Evolutionary conservation across 108 stramenopile species (phyloP).

Genomic region (Skeletonema potamos): DNA sequence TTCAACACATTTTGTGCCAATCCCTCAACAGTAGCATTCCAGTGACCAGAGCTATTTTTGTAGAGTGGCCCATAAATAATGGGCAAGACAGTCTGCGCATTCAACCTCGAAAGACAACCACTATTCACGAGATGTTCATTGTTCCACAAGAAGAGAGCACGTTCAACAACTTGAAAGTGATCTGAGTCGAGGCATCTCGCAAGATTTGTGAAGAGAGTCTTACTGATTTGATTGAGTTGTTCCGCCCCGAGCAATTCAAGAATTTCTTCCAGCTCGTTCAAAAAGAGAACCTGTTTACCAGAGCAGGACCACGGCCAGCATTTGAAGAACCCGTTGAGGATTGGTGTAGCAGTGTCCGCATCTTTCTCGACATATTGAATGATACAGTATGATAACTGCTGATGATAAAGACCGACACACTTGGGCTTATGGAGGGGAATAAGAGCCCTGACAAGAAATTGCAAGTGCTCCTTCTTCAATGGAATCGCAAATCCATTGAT

Average conservation of each 20-base stretch:
- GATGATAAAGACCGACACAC: slow-evolving; percentile 96
- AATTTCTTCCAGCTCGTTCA: slow-evolving; percentile 98
- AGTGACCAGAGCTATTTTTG: slow-evolving; percentile 94
- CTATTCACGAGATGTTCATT: slow-evolving; percentile 94
- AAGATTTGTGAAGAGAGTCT: slow-evolving; percentile 87
- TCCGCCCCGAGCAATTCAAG: slow-evolving; percentile 92
- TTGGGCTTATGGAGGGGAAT: slow-evolving; percentile 99
- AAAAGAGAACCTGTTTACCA: slow-evolving; percentile 94
- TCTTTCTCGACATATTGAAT: slow-evolving; percentile 99
- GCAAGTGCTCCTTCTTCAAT: slow-evolving; percentile 97
- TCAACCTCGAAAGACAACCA: slow-evolving; percentile 79
- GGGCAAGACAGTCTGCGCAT: slow-evolving; percentile 91
- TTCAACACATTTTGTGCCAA: slow-evolving; percentile 96
- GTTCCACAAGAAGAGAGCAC: slow-evolving; percentile 98
- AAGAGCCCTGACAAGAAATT: slow-evolving; percentile 93
- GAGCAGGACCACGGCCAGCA: slow-evolving; percentile 97
- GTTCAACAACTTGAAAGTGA: slow-evolving; percentile 97
- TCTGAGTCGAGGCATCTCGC: slow-evolving; percentile 92
- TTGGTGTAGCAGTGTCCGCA: slow-evolving; percentile 95
- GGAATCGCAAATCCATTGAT: slow-evolving; percentile 99
- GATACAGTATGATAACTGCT: slow-evolving; percentile 99
- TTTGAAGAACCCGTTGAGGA: slow-evolving; percentile 96
- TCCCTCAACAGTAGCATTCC: slow-evolving; percentile 98
- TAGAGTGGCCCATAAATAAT: slow-evolving; percentile 94
- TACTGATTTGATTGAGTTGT: slow-evolving; percentile 83